Evolutionary conservation across 192 early-diverging fungal genomes (phyloP).

Genomic region (Lunasporangiospora selenospora): DNA sequence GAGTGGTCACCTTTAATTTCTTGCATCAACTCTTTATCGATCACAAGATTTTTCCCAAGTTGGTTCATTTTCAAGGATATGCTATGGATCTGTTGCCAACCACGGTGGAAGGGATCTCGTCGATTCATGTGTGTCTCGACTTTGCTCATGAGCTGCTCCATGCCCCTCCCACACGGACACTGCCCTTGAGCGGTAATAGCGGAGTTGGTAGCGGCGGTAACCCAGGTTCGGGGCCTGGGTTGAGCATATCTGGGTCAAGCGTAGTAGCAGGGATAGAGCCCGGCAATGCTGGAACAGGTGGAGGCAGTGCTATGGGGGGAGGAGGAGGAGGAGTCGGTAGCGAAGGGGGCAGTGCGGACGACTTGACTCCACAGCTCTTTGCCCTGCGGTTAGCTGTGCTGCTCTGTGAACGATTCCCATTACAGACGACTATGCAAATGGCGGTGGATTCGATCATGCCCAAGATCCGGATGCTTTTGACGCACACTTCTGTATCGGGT

Average conservation of each 20-base stretch:
- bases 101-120: conserved; percentile 19
- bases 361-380: conserved; percentile 13
- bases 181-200: too few relatives aligned
- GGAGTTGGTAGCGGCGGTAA: too few relatives aligned
- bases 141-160: conserved; percentile 28
- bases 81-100: conserved; percentile 27
- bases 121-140: conserved; percentile 34
- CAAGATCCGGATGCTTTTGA: background rate
- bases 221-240: too few relatives aligned
- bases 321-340: background rate
- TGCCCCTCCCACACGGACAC: background rate
- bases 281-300: background rate
- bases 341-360: background rate
- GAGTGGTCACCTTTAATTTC: conserved; percentile 39
- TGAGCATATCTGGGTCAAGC: too few relatives aligned
- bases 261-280: too few relatives aligned
- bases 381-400: conserved; percentile 22
- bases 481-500: conserved; percentile 9
- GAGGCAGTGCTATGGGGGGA: conserved; percentile 4
- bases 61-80: conserved; percentile 44
- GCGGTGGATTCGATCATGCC: conserved; percentile 22
- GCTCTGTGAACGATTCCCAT: conserved; percentile 26
- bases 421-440: conserved; percentile 28
- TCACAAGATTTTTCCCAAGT: conserved; percentile 35
- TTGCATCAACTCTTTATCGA: conserved; percentile 42